phyloP scores from a whole-genome alignment of 2,329 filamentous ascomycete species.

The Byssothecium circinans region DNA sequence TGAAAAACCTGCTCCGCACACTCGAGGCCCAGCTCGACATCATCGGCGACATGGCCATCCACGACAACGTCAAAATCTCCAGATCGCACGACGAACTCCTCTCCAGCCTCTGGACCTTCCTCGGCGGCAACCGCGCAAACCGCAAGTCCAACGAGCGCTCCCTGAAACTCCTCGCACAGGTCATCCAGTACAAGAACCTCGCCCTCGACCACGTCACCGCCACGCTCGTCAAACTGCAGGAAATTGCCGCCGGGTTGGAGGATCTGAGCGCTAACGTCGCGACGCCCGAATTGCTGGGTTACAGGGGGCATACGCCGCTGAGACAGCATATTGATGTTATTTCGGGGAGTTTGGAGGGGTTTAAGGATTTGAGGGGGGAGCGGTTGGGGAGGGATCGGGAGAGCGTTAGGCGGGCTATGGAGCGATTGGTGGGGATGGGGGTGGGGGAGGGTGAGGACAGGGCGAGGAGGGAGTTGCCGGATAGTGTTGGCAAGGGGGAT shows the following conservation, averaged over 20 bases:
- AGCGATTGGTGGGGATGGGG: slow-evolving; percentile 13
- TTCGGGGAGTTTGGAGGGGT: slow-evolving; percentile 68
- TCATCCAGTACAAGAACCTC: slow-evolving; percentile 65
- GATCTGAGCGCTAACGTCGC: slow-evolving; percentile 72
- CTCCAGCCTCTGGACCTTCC: slow-evolving; percentile 70
- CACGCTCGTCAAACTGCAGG: slow-evolving; percentile 72
- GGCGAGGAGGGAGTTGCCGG: slow-evolving; percentile 8
- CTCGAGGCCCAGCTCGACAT: slow-evolving; percentile 70
- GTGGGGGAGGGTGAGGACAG: slow-evolving; percentile 18
- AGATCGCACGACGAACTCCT: slow-evolving; percentile 67
- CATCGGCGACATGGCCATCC: slow-evolving; percentile 69
- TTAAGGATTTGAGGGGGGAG: slow-evolving; percentile 65
- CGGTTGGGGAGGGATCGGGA: slow-evolving; percentile 63
- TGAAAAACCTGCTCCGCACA: slow-evolving; percentile 66
- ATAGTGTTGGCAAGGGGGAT: neutral
- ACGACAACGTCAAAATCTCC: slow-evolving; percentile 62
- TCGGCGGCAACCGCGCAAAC: slow-evolving; percentile 68
- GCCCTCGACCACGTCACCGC: slow-evolving; percentile 70
- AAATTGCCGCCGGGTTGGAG: slow-evolving; percentile 70
- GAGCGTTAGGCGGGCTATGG: slow-evolving; percentile 23
- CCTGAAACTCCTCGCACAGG: slow-evolving; percentile 64
- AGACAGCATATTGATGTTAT: slow-evolving; percentile 77
- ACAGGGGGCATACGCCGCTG: slow-evolving; percentile 61
- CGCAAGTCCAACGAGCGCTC: slow-evolving; percentile 65
- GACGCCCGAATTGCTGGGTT: slow-evolving; percentile 62